These are phyloP conservation scores for Venturia aucupariae DNA, from an alignment of 2,329 filamentous ascomycete genomes.

Conservation along the genomic window DNA sequence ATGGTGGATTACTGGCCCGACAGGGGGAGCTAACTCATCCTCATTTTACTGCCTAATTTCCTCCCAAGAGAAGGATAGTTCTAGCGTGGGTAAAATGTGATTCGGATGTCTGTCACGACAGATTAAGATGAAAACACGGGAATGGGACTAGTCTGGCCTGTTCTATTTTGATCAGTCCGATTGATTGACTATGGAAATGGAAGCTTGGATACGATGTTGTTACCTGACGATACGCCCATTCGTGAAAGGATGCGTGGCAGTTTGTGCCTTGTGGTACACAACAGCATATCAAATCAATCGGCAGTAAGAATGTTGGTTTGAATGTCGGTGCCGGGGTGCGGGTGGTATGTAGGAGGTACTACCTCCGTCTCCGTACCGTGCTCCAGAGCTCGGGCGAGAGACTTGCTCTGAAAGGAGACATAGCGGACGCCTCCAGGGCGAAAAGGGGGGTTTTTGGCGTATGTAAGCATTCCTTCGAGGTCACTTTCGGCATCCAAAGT, in stretches of 20 bases:
- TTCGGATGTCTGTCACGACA: not conserved
- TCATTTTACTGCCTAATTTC: slow-evolving; percentile 5
- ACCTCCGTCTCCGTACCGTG: no score
- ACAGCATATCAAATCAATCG: not conserved
- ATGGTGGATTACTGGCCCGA: not conserved
- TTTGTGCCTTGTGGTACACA: not conserved
- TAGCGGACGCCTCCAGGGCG: not conserved
- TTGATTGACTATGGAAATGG: not conserved
- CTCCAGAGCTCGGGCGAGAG: not conserved
- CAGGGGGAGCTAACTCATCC: not conserved
- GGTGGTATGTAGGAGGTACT: no score
- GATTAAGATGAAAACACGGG: not conserved
- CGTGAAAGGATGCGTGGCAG: not conserved
- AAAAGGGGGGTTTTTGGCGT: not conserved
- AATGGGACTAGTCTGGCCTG: not conserved
- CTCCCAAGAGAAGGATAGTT: not conserved
- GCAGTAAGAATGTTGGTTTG: not conserved
- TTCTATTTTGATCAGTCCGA: not conserved
- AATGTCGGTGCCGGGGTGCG: not conserved
- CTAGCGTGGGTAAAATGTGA: not conserved
- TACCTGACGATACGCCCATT: not conserved
- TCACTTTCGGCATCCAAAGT: not conserved
- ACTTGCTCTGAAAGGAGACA: not conserved
- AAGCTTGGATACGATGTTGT: not conserved
- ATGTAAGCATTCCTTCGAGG: not conserved